Percentiles rank a stretch among this genome's conserved stretches.
Conservation (phyloP, 2,329 filamentous ascomycete genomes). For the Ploettnerulaceae sp. region DNA sequence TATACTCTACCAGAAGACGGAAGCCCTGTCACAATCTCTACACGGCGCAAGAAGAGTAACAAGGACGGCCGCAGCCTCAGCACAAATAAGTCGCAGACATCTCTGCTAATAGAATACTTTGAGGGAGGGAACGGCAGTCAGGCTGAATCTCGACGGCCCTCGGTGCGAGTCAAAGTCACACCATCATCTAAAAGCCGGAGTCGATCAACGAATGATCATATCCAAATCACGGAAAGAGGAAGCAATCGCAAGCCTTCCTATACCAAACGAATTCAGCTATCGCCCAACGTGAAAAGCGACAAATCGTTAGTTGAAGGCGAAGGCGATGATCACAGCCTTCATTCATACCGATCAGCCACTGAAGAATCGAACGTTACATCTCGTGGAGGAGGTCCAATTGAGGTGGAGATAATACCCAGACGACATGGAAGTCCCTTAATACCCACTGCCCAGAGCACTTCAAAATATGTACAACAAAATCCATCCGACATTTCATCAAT, state of each 20-base stretch:
- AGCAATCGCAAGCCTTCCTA: constrained; percentile 67
- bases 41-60: constrained; percentile 57
- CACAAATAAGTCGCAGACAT: constrained; percentile 59
- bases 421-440: constrained; percentile 65
- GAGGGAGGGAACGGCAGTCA: constrained; percentile 57
- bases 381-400: constrained; percentile 64
- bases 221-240: constrained; percentile 81
- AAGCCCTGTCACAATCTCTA: constrained; percentile 87
- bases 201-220: constrained; percentile 59
- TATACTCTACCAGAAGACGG: constrained; percentile 83
- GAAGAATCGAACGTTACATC: constrained; percentile 73
- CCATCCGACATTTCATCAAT: constrained; percentile 84
- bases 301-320: constrained; percentile 43
- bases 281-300: constrained; percentile 39
- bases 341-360: constrained; percentile 71
- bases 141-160: constrained; percentile 54
- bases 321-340: constrained; percentile 58
- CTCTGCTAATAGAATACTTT: constrained; percentile 72
- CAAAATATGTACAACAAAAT: constrained; percentile 58
- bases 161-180: constrained; percentile 67
- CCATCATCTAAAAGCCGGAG: constrained; percentile 50
- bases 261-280: constrained; percentile 62
- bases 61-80: constrained; percentile 46
- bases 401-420: constrained; percentile 73
- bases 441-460: constrained; percentile 52